Conservation (phyloP, 176 grass and related monocot genomes). For the Zea mays region Zm-B73-REFERENCE-NAM-5.0 NC_050102.1:138176501-138177000, state of each 20-base stretch:
- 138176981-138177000: conserved; percentile 10
- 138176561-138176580: background rate
- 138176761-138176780: background rate
- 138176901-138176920: background rate
- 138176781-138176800: background rate
- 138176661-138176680: background rate
- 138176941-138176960: conserved; percentile 18
- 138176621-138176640: background rate
- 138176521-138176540: background rate
- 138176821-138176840: background rate
- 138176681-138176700: background rate
- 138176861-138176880: background rate
- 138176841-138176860: conserved; percentile 5
- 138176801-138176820: background rate
- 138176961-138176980: conserved; percentile 22
- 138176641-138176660: background rate
- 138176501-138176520: background rate
- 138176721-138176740: background rate
- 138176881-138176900: background rate
- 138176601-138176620: background rate
- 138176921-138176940: background rate
- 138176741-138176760: background rate
- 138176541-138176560: conserved; percentile 5
- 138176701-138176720: conserved; percentile 16
- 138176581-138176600: too few species aligned